Conservation (phyloP, 495 filamentous ascomycete species). For the Trichocladium antarcticum region DNA sequence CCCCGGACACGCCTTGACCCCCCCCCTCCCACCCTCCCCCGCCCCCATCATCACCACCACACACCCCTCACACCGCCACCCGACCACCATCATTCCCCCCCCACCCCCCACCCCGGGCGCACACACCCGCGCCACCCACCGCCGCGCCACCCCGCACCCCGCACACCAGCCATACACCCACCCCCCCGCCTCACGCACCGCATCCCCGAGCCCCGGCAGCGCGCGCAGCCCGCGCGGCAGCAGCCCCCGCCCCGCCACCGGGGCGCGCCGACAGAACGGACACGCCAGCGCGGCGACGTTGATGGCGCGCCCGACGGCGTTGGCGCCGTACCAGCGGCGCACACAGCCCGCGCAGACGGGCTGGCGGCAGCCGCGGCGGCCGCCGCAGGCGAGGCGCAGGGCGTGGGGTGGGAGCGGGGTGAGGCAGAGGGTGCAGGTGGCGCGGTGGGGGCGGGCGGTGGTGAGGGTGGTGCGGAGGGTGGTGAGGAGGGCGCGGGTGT, state of each 20-base stretch:
- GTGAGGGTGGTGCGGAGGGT: constrained; percentile 26
- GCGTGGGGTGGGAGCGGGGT: constrained; percentile 16
- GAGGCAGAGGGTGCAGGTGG: constrained; percentile 36
- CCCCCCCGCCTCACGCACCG: constrained; percentile 23
- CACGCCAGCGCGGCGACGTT: constrained; percentile 34
- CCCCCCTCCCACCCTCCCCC: not conserved
- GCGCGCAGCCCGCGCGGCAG: constrained; percentile 13
- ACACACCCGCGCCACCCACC: constrained; percentile 16
- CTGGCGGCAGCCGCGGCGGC: constrained; percentile 13
- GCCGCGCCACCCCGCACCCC: constrained; percentile 26
- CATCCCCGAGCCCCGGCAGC: constrained; percentile 15
- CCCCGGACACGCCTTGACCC: constrained; percentile 9
- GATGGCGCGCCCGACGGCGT: constrained; percentile 25
- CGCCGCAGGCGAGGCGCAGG: constrained; percentile 19
- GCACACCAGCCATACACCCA: constrained; percentile 37
- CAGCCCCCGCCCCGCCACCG: constrained; percentile 15
- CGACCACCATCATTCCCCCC: not conserved
- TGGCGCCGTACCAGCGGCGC: constrained; percentile 22
- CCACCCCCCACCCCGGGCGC: constrained; percentile 1
- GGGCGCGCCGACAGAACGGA: constrained; percentile 35
- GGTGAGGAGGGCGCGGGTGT: constrained; percentile 22
- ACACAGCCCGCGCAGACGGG: constrained; percentile 15
- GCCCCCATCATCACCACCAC: not conserved
- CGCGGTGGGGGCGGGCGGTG: constrained; percentile 23
- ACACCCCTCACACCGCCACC: constrained; percentile 13